Percentiles rank a stretch among this genome's conserved stretches.
phyloP scores from a whole-genome alignment of 169 alveolate species.

The Theileria luwenshuni region DNA sequence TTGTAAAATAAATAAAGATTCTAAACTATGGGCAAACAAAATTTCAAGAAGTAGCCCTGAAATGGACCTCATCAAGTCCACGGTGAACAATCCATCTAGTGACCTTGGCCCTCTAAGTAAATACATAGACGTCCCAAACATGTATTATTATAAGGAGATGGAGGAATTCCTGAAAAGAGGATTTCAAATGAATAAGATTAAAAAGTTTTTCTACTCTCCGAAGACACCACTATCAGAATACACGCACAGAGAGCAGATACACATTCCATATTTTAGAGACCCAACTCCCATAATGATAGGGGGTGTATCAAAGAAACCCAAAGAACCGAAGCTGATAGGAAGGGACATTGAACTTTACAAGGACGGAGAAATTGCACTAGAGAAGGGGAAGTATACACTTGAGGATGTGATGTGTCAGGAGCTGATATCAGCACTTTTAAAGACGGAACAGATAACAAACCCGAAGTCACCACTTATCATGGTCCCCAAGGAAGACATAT shows the following conservation, averaged over 20 bases:
- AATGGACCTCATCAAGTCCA: constrained; percentile 5
- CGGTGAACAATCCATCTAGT: constrained; percentile 8
- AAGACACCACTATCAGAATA: neutral
- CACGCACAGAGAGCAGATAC: neutral
- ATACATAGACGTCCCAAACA: neutral
- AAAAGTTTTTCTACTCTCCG: constrained; percentile 2
- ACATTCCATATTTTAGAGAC: neutral
- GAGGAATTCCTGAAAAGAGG: constrained; percentile 3
- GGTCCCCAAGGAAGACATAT: neutral
- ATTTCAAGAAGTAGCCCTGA: constrained; percentile 13
- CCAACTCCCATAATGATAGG: neutral
- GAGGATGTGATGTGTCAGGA: constrained; percentile 43
- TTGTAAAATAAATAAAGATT: neutral
- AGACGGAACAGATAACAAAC: constrained; percentile 13
- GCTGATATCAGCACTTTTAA: constrained; percentile 33
- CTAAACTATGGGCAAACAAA: neutral
- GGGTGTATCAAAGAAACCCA: neutral
- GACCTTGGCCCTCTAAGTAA: neutral
- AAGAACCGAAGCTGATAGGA: constrained; percentile 5
- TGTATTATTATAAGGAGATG: neutral
- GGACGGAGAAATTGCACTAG: constrained; percentile 5
- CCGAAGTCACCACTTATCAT: neutral
- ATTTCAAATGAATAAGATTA: neutral
- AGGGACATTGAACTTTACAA: neutral
- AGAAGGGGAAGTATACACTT: constrained; percentile 14